A percentile compares a stretch with the other conserved stretches of the same genome.
phyloP scores from a whole-genome alignment of 2,329 filamentous ascomycete species.

The Penicillium sp. region DNA sequence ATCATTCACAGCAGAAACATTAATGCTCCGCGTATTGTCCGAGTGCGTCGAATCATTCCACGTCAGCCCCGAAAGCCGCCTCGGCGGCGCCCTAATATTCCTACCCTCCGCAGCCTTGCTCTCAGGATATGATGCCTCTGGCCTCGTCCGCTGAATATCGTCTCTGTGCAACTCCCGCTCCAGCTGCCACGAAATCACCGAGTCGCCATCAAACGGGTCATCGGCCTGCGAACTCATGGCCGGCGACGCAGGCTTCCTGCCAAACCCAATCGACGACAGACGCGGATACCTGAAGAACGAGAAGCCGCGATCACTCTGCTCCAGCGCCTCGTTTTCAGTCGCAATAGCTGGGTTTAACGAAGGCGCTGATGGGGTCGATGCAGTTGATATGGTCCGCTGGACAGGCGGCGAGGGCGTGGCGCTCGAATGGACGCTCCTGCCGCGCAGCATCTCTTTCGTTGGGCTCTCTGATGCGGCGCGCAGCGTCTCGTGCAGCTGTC shows the following conservation, averaged over 20 bases:
- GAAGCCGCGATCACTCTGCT: slow-evolving; percentile 11
- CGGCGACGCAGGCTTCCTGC: slow-evolving; percentile 11
- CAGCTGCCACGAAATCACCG: slow-evolving; percentile 30
- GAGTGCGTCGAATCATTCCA: slow-evolving; percentile 10
- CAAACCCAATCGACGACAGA: slow-evolving; percentile 8
- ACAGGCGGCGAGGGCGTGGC: slow-evolving; percentile 32
- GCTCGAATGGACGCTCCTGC: slow-evolving; percentile 6
- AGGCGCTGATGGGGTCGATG: slow-evolving; percentile 25
- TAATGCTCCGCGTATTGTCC: background rate
- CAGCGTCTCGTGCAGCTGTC: slow-evolving; percentile 17
- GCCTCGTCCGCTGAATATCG: slow-evolving; percentile 31
- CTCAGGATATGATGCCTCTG: slow-evolving; percentile 20
- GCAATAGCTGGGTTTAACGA: slow-evolving; percentile 21
- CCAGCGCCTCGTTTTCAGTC: background rate
- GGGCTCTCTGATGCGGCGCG: slow-evolving; percentile 22
- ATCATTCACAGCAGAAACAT: slow-evolving; percentile 28
- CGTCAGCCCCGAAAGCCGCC: slow-evolving; percentile 22
- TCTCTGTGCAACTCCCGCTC: slow-evolving; percentile 36
- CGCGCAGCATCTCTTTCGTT: slow-evolving; percentile 11
- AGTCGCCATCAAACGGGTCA: slow-evolving; percentile 29
- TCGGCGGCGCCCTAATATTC: slow-evolving; percentile 34
- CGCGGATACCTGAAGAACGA: slow-evolving; percentile 12
- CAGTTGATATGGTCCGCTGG: slow-evolving; percentile 27
- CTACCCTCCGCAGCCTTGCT: slow-evolving; percentile 18
- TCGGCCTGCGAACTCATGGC: slow-evolving; percentile 19